Evolutionary conservation across 148 eudicot genomes (phyloP).

Genomic region (Chenopodium berlandieri): DNA sequence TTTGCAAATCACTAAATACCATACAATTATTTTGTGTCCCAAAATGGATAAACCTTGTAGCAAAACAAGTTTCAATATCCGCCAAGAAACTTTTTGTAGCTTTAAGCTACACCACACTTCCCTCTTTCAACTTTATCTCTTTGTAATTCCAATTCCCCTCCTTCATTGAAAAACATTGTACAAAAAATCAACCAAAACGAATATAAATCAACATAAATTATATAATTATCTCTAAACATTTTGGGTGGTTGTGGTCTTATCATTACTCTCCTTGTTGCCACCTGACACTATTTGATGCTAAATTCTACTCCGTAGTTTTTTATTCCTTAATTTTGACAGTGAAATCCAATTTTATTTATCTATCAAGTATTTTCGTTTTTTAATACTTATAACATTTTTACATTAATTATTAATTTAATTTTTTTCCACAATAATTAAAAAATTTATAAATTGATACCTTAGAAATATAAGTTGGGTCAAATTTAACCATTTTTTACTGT

Average conservation of each 20-base stretch:
- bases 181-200: neutral
- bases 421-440: no score
- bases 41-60: slow-evolving; percentile 20
- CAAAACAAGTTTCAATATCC: slow-evolving; percentile 21
- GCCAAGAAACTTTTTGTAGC: slow-evolving; percentile 18
- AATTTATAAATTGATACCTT: no score
- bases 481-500: no score
- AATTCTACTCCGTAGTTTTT: neutral
- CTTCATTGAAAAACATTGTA: slow-evolving; percentile 7
- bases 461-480: no score
- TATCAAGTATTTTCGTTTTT: no score
- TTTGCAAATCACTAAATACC: slow-evolving; percentile 15
- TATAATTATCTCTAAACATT: neutral
- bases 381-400: no score
- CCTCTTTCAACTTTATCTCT: slow-evolving; percentile 25
- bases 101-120: slow-evolving; percentile 55
- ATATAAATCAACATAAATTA: neutral
- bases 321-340: no score
- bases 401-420: no score
- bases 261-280: slow-evolving; percentile 1
- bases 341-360: no score
- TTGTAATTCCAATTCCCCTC: neutral
- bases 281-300: neutral
- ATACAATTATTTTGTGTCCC: slow-evolving; percentile 6
- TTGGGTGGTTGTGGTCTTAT: slow-evolving; percentile 24